A percentile compares a stretch with the other conserved stretches of the same genome.
These are phyloP conservation scores for Xylariomycetidae sp. DNA, from an alignment of 2,329 filamentous ascomycete species.

Conservation along the genomic window DNA sequence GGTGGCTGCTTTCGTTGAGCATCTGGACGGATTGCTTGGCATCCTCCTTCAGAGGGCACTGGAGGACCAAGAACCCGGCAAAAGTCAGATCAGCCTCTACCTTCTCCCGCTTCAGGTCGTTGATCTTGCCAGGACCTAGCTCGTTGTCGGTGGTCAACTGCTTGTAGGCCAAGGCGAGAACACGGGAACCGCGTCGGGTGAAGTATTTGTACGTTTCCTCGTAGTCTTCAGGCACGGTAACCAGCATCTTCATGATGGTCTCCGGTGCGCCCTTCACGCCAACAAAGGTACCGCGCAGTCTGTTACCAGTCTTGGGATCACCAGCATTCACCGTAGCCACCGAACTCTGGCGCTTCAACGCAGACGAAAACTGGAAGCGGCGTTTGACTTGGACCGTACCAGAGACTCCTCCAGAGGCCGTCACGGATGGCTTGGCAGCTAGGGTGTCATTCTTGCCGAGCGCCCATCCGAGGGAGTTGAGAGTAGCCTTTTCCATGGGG, in stretches of 20 bases:
- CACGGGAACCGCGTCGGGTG: conserved; percentile 89
- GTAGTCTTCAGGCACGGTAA: conserved; percentile 76
- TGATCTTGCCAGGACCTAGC: conserved; percentile 77
- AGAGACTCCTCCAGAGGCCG: conserved; percentile 43
- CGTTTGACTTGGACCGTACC: conserved; percentile 91
- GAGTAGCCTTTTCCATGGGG: conserved; percentile 97
- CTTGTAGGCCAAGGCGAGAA: conserved; percentile 90
- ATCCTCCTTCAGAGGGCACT: conserved; percentile 94
- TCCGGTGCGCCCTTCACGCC: conserved; percentile 96
- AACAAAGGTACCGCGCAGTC: conserved; percentile 79
- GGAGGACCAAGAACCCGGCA: conserved; percentile 90
- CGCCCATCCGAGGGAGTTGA: conserved; percentile 83
- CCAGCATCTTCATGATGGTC: conserved; percentile 90
- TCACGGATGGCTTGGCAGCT: conserved; percentile 54
- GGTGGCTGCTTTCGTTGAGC: conserved; percentile 98
- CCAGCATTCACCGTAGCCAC: conserved; percentile 74
- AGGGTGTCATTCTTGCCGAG: conserved; percentile 86
- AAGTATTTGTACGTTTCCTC: conserved; percentile 99
- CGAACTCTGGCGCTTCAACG: conserved; percentile 92
- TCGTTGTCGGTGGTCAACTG: conserved; percentile 78
- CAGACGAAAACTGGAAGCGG: conserved; percentile 96
- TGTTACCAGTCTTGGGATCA: conserved; percentile 67
- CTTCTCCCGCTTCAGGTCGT: conserved; percentile 88
- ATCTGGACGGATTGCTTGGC: conserved; percentile 90
- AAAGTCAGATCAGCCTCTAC: conserved; percentile 81